These are phyloP conservation scores for Aquilaria sinensis DNA, from an alignment of 345 rosid species.

Conservation along the genomic window DNA sequence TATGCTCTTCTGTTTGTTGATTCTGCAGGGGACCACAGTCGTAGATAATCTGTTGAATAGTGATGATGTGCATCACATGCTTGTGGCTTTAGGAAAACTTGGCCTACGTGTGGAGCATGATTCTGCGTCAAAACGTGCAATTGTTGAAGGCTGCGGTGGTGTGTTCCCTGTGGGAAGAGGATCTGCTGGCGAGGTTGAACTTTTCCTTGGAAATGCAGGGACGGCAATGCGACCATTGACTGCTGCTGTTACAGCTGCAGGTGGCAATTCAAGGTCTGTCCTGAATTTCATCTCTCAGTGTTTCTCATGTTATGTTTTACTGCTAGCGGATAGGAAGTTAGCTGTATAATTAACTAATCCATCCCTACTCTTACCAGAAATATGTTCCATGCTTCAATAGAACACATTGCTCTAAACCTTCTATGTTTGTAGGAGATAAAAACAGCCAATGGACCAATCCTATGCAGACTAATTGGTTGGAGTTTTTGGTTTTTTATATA, in stretches of 20 bases:
- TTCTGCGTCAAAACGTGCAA: conserved; percentile 42
- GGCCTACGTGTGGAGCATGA: conserved; percentile 63
- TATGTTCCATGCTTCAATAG: too few relatives aligned
- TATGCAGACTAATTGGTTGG: background rate
- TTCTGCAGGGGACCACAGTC: conserved; percentile 70
- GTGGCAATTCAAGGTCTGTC: conserved; percentile 76
- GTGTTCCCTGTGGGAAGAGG: conserved; percentile 58
- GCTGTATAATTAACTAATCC: too few relatives aligned
- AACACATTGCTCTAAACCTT: too few relatives aligned
- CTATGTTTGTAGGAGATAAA: too few relatives aligned
- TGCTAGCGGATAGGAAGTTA: background rate
- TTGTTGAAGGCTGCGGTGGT: conserved; percentile 88
- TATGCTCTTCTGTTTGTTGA: background rate
- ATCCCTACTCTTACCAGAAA: too few relatives aligned
- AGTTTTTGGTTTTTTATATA: background rate
- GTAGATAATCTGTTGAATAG: conserved; percentile 88
- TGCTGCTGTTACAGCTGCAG: conserved; percentile 86
- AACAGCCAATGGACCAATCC: too few relatives aligned
- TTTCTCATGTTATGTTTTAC: background rate
- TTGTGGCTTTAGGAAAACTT: conserved; percentile 69
- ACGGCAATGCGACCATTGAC: conserved; percentile 98
- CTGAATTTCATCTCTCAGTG: background rate
- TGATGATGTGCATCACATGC: conserved; percentile 90
- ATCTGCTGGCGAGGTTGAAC: conserved; percentile 47
- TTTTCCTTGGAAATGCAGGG: conserved; percentile 96